Evolutionary conservation across 352 stramenopile genomes (phyloP).

Genomic region (Pythium aristosporum): DNA sequence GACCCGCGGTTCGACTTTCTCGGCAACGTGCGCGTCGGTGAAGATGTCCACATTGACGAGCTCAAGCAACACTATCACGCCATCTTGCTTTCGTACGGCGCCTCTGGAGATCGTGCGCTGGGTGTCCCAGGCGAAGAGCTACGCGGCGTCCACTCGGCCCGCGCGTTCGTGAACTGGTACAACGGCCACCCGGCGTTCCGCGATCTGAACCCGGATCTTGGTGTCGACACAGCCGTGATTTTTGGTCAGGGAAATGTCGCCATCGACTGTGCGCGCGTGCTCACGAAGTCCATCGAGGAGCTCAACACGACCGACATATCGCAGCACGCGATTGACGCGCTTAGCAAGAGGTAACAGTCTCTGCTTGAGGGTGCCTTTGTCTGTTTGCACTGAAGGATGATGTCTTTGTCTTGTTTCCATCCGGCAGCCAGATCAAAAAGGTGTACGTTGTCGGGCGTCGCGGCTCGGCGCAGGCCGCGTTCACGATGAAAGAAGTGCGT

Average conservation of each 20-base stretch:
- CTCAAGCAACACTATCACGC: slow-evolving; percentile 92
- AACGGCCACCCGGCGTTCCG: slow-evolving; percentile 96
- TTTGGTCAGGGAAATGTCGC: slow-evolving; percentile 98
- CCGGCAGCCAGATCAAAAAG: slow-evolving; percentile 58
- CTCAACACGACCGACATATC: slow-evolving; percentile 93
- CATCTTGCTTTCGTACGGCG: slow-evolving; percentile 96
- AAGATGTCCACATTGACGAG: slow-evolving; percentile 86
- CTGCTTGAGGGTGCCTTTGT: not conserved
- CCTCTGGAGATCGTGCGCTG: slow-evolving; percentile 87
- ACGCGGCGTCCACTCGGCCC: slow-evolving; percentile 76
- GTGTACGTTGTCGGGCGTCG: slow-evolving; percentile 93
- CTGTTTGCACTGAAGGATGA: not conserved
- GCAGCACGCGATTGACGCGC: slow-evolving; percentile 80
- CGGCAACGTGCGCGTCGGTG: slow-evolving; percentile 87
- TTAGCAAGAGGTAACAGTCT: slow-evolving; percentile 52
- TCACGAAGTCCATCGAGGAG: slow-evolving; percentile 90
- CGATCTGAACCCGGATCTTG: slow-evolving; percentile 71
- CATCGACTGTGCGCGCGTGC: slow-evolving; percentile 95
- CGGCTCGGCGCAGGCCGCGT: slow-evolving; percentile 95
- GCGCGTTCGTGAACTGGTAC: slow-evolving; percentile 99
- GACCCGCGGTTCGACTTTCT: slow-evolving; percentile 87
- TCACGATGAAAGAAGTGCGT: slow-evolving; percentile 97
- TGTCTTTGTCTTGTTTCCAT: not conserved
- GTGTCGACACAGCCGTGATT: slow-evolving; percentile 87
- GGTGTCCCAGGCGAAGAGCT: slow-evolving; percentile 85